Evolutionary conservation across 306 rosid genomes (phyloP).

Genomic region (Pueraria montana): DNA sequence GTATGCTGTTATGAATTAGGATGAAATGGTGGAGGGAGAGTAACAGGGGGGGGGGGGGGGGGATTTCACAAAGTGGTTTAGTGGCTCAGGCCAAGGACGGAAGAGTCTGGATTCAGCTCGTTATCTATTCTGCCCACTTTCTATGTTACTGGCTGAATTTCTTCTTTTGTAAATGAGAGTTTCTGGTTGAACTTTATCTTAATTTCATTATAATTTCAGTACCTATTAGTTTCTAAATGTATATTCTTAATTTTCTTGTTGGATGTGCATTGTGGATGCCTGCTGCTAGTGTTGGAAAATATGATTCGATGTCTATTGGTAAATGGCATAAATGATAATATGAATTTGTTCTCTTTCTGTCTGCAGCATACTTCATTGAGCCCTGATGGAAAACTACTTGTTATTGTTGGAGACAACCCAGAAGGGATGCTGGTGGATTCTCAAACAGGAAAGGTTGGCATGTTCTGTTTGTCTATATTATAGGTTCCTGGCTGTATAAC

Average conservation of each 20-base stretch:
- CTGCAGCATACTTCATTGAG: constrained; percentile 89
- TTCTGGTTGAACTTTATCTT: background rate
- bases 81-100: background rate
- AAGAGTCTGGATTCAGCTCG: background rate
- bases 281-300: background rate
- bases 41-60: background rate
- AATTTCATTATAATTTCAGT: background rate
- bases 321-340: background rate
- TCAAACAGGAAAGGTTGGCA: constrained; percentile 88
- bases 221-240: background rate
- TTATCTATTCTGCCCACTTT: background rate
- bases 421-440: constrained; percentile 85
- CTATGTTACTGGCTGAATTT: background rate
- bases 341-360: constrained; percentile 31
- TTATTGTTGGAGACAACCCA: constrained; percentile 88
- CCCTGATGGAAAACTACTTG: constrained; percentile 79
- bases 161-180: background rate
- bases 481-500: constrained; percentile 23
- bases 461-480: constrained; percentile 4
- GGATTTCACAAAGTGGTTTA: background rate
- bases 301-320: background rate
- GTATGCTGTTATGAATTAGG: background rate
- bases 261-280: background rate
- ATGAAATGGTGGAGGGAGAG: background rate
- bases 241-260: constrained; percentile 6